phyloP scores from a whole-genome alignment of 2,329 filamentous ascomycete genomes.

The Eurotiales sp. region DNA sequence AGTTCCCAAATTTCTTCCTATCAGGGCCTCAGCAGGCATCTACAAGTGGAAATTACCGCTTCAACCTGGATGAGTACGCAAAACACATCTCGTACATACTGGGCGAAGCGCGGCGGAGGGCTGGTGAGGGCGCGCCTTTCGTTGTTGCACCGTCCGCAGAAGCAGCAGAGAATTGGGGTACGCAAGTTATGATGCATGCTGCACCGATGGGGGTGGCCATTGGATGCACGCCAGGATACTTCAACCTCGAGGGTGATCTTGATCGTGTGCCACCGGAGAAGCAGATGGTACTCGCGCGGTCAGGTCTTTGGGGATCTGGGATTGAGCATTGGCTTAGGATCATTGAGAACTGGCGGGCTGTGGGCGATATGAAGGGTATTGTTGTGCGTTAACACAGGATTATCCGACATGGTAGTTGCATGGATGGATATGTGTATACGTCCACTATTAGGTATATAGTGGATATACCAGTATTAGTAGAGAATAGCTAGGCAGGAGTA shows the following conservation, averaged over 20 bases:
- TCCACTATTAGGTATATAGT: too few species aligned
- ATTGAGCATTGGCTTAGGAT: slow-evolving; percentile 26
- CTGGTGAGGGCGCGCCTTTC: slow-evolving; percentile 7
- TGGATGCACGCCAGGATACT: slow-evolving; percentile 54
- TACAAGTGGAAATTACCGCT: slow-evolving; percentile 37
- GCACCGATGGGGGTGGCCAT: slow-evolving; percentile 37
- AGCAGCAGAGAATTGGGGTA: slow-evolving; percentile 48
- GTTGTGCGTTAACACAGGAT: slow-evolving; percentile 3
- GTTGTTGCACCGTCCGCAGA: slow-evolving; percentile 43
- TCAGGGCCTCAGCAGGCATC: slow-evolving; percentile 38
- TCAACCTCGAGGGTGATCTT: slow-evolving; percentile 35
- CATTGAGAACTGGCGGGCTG: slow-evolving; percentile 19
- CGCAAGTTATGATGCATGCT: slow-evolving; percentile 37
- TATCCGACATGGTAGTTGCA: too few species aligned
- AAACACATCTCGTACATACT: slow-evolving; percentile 46
- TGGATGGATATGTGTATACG: too few species aligned
- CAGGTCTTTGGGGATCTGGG: slow-evolving; percentile 27
- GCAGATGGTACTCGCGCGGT: slow-evolving; percentile 28
- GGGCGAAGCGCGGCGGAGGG: slow-evolving; percentile 26
- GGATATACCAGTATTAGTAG: too few species aligned
- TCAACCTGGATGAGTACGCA: slow-evolving; percentile 30
- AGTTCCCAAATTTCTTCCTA: slow-evolving; percentile 55
- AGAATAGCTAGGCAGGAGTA: too few species aligned
- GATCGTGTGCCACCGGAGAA: slow-evolving; percentile 21
- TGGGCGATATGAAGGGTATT: slow-evolving; percentile 25